Evolutionary conservation across 768 basidiomycete genomes (phyloP), one percentile per base, ranked within the genome.

Genomic region (Butyriboletus loyo): DNA sequence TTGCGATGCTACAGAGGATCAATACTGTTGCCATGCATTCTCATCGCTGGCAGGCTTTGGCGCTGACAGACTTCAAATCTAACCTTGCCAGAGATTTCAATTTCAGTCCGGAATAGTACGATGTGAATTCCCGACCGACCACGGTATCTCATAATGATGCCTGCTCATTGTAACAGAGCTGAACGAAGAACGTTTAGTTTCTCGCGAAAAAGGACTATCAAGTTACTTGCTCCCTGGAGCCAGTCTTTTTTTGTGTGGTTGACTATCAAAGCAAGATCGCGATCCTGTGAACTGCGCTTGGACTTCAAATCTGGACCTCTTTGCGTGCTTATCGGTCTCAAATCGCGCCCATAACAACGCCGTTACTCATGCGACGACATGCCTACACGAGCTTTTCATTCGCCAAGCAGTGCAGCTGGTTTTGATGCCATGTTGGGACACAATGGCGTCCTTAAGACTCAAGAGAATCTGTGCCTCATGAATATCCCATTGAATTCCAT

Each of bases 301-400:
- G 10, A 19, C 19, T 7, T 38, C 38, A 13, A 24, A 17, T 27
- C 9, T 21, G 10, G 17, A 9, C 5, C 17, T 21, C 15, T 13
- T n/a, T 25, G 11, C 7, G 28, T 3, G 17, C 31, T 10, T 27
- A 40, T 35, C 53, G 25, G 40, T 49, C 15, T 30, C 4, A 30
- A 6, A 19, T 32, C 7, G 6, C 35, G n/a, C 32, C 31, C 21
- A 28, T 24, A 34, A 44, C n/a, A n/a, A 31, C 9, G 7, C 21
- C 36, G 9, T 39, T 25, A 34, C 34, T 37, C 19, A 0, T 57
- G 35, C 17, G 22, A 19, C 22, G 30, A 56, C 44, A 7, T 11
- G 31, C n/a, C 14, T 3, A 10, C 46, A 49, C 41, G 28, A 15
- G 31, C 28, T 45, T 51, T 51, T 36, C 47, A 57, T 56, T 35